Evolutionary conservation across 768 basidiomycete species (phyloP).

Genomic region (Boletus patriciae): DNA sequence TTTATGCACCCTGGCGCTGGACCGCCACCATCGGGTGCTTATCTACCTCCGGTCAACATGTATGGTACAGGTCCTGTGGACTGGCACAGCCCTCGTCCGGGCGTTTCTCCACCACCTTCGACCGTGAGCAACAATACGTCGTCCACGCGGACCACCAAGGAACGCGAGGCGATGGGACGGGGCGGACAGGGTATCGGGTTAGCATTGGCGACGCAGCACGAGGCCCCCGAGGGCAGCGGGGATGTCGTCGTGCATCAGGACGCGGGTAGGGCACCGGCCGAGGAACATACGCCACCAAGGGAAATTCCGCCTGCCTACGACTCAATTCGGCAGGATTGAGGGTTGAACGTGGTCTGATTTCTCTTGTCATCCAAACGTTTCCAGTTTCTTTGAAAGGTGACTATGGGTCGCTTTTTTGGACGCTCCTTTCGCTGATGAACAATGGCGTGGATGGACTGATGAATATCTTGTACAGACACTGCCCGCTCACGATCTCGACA

Average conservation of each 20-base stretch:
- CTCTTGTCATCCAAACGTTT: not conserved
- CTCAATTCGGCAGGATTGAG: slow-evolving; percentile 24
- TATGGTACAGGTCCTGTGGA: slow-evolving; percentile 17
- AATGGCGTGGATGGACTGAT: not conserved
- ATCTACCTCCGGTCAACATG: slow-evolving; percentile 6
- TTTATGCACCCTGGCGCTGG: not conserved
- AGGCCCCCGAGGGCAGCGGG: slow-evolving; percentile 18
- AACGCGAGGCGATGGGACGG: slow-evolving; percentile 24
- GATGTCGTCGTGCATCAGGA: slow-evolving; percentile 31
- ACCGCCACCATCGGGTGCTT: not conserved
- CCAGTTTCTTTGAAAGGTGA: not conserved
- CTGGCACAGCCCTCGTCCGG: slow-evolving; percentile 20
- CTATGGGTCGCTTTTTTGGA: not conserved
- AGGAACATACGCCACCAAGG: slow-evolving; percentile 16
- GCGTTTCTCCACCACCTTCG: slow-evolving; percentile 24
- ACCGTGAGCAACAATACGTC: slow-evolving; percentile 18
- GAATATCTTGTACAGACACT: slow-evolving; percentile 1
- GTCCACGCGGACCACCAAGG: slow-evolving; percentile 19
- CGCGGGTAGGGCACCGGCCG: slow-evolving; percentile 25
- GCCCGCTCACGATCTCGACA: not conserved
- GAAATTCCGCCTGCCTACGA: slow-evolving; percentile 34
- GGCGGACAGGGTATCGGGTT: slow-evolving; percentile 18
- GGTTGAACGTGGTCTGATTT: not conserved
- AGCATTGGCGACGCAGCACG: slow-evolving; percentile 22
- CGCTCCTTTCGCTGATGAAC: not conserved